Percentiles rank a stretch among this genome's conserved stretches.
Evolutionary conservation across 495 filamentous ascomycete species (phyloP).

Genomic region (Staphylotrichum longicolle): DNA sequence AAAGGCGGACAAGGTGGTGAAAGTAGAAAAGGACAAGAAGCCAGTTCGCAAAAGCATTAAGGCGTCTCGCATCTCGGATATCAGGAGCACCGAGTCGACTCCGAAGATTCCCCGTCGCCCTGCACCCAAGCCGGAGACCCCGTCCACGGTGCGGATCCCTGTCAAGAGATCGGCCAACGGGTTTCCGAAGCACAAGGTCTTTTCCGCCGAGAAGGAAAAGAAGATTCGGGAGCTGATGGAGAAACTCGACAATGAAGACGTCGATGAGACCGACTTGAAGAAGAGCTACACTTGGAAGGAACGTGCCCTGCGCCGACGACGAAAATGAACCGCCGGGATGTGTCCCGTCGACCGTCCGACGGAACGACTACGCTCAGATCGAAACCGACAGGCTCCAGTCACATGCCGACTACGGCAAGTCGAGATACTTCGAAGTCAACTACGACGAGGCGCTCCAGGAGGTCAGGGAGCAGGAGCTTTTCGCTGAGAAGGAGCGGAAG

Average conservation of each 20-base stretch:
- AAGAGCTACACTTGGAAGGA: slow-evolving; percentile 54
- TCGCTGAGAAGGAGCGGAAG: slow-evolving; percentile 97
- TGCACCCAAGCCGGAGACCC: slow-evolving; percentile 44
- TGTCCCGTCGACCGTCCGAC: slow-evolving; percentile 54
- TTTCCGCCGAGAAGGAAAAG: slow-evolving; percentile 65
- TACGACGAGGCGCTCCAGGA: slow-evolving; percentile 71
- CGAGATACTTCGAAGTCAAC: slow-evolving; percentile 48
- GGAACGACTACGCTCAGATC: slow-evolving; percentile 35
- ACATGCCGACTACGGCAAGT: slow-evolving; percentile 51
- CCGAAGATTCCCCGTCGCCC: slow-evolving; percentile 43
- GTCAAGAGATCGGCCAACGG: slow-evolving; percentile 53
- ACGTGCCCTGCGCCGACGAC: slow-evolving; percentile 58
- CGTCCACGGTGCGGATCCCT: slow-evolving; percentile 45
- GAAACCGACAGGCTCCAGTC: slow-evolving; percentile 41
- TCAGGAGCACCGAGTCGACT: slow-evolving; percentile 39
- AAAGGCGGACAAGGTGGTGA: slow-evolving; percentile 18
- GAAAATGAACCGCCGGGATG: slow-evolving; percentile 57
- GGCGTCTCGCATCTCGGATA: slow-evolving; percentile 36
- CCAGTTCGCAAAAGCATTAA: slow-evolving; percentile 45
- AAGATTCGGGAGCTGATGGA: slow-evolving; percentile 61
- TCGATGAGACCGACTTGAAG: slow-evolving; percentile 62
- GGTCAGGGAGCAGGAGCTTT: slow-evolving; percentile 84
- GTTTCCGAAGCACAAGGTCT: slow-evolving; percentile 49
- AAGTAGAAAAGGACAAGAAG: slow-evolving; percentile 33
- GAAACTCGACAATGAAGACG: slow-evolving; percentile 67